A percentile compares a stretch with the other conserved stretches of the same genome.
Conservation (phyloP, 257 asterid species). For the Solanum clarkiae region DNA sequence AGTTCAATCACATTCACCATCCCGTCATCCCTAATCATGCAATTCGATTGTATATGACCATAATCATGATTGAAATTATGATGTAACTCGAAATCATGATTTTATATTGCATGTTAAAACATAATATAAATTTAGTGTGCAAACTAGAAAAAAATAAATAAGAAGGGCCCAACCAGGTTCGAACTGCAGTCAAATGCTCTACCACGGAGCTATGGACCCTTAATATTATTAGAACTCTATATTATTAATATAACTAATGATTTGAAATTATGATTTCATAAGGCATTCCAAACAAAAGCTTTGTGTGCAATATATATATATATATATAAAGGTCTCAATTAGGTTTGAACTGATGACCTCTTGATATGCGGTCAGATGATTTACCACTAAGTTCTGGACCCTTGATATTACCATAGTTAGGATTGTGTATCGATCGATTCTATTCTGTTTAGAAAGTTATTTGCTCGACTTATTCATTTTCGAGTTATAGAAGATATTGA, state of each 20-base stretch:
- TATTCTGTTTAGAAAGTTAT: not conserved
- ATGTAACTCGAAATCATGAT: no score
- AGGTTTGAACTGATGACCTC: not conserved
- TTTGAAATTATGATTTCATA: not conserved
- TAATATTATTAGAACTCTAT: not conserved
- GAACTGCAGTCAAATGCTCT: constrained; percentile 58
- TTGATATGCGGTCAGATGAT: not conserved
- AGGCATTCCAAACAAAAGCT: not conserved
- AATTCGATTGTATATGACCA: no score
- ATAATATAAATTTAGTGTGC: no score
- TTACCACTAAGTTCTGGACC: not conserved
- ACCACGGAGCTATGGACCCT: constrained; percentile 65
- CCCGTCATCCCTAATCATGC: no score
- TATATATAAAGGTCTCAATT: constrained; percentile 11
- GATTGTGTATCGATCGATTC: no score
- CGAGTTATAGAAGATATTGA: not conserved
- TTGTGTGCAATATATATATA: not conserved
- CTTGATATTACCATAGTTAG: not conserved
- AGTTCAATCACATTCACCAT: no score
- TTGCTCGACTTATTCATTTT: not conserved
- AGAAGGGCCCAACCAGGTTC: constrained; percentile 23
- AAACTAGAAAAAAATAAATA: not conserved
- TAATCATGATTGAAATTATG: no score
- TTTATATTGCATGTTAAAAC: no score
- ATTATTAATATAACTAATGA: not conserved